Evolutionary conservation across 2,329 filamentous ascomycete species (phyloP), one percentile per base, ranked within the genome.

Genomic region (Chalaropsis thielavioides): DNA sequence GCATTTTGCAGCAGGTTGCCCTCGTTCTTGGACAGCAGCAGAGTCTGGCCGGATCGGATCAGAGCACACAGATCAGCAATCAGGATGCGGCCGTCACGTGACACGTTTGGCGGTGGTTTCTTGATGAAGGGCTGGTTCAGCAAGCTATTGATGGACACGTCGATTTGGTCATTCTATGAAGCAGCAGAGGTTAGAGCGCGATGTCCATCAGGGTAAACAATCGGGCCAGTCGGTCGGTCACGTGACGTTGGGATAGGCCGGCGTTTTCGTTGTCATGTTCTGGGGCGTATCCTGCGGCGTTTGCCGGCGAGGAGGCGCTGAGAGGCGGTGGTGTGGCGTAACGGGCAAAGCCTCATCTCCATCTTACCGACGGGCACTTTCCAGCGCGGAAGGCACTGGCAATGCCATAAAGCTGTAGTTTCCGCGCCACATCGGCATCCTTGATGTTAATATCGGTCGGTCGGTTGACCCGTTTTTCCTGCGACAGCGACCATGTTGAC

Each of bases 1-100:
- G 99, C 97, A 72, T 99, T 92, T 73, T 99, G 94, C 22, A 99
- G 78, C 66, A 97, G 77, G 72, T 99, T 91, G 72, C 92, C 94
- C 67, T 96, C 83, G 73, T 99, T 99, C 82, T 97, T 99, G 77
- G 87, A 88, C 31, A 99, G 80, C 8, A 97, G 78, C 13, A 99
- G 81, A 66, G 85, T 77, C 79, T 96, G 95, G 66, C 92, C 88
- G 74, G 94, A 83, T 71, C 88, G 83, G 58, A 99, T 85, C 62
- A 96, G 90, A 64, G 89, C 80, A 67, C 84, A 85, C 65, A 94
- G 77, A 70, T 97, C 92, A 51, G 79, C 77, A 2, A 96, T 83
- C 1, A 99, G 82, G n/a, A 77, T 75, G 73, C 86, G 86, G 66
- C 94, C 94, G 70, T 99, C 94, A 0, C 80, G 69, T 0, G 92